Conservation (phyloP, 2,329 filamentous ascomycete genomes). For the Paecilomyces dactylethromorphus region DNA sequence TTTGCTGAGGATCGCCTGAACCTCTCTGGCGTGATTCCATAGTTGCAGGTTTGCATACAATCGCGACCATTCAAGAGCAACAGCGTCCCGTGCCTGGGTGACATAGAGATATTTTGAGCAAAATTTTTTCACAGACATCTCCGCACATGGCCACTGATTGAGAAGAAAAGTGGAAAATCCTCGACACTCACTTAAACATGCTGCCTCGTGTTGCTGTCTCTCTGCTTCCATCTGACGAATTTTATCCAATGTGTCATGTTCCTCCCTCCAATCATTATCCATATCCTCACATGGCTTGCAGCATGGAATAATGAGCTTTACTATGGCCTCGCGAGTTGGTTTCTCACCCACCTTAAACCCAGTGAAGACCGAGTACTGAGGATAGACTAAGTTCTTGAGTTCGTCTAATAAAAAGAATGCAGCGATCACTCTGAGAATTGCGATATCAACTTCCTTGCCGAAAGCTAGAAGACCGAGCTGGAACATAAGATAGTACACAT, state of each 20-base stretch:
- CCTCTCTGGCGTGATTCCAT: not conserved
- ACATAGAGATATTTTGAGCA: conserved; percentile 28
- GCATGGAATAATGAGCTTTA: not conserved
- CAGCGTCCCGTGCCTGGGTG: conserved; percentile 27
- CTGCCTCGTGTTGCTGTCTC: conserved; percentile 17
- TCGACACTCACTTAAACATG: conserved; percentile 28
- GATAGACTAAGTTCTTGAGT: conserved; percentile 33
- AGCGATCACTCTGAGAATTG: conserved; percentile 37
- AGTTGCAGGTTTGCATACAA: not conserved
- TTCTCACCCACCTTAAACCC: conserved; percentile 2
- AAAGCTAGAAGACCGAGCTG: conserved; percentile 42
- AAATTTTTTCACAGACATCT: conserved; percentile 25
- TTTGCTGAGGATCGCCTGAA: not conserved
- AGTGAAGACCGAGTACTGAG: conserved; percentile 26
- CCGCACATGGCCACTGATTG: conserved; percentile 40
- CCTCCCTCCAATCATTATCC: not conserved
- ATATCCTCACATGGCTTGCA: not conserved
- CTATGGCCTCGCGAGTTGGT: conserved; percentile 6
- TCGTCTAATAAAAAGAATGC: conserved; percentile 38
- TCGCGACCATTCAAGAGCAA: conserved; percentile 41
- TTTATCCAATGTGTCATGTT: not conserved
- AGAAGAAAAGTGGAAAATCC: conserved; percentile 37
- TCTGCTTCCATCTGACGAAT: conserved; percentile 15
- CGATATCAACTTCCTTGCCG: conserved; percentile 29
- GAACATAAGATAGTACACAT: conserved; percentile 36